Percentiles rank a stretch among this genome's conserved stretches.
Evolutionary conservation across 2,329 filamentous ascomycete species (phyloP).

Genomic region (Rhynchosporium agropyri): DNA sequence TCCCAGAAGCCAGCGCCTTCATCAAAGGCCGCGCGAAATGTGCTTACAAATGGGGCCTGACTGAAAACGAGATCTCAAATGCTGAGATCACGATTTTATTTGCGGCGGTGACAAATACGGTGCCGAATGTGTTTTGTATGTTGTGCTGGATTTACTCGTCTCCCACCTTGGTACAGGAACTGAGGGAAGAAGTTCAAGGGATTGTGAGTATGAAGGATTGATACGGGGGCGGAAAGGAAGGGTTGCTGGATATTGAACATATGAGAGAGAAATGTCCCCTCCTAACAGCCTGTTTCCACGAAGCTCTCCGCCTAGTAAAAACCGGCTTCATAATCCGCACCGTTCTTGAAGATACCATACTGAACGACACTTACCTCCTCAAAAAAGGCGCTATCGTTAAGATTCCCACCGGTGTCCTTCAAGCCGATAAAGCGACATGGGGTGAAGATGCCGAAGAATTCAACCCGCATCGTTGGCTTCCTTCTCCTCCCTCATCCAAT

Average conservation of each 20-base stretch:
- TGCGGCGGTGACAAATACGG: slow-evolving; percentile 42
- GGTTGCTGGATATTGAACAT: slow-evolving; percentile 43
- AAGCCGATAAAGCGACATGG: slow-evolving; percentile 47
- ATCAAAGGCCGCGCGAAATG: slow-evolving; percentile 18
- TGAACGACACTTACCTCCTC: slow-evolving; percentile 48
- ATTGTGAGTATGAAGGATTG: slow-evolving; percentile 22
- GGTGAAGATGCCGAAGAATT: slow-evolving; percentile 47
- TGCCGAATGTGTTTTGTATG: slow-evolving; percentile 46
- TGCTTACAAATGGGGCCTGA: slow-evolving; percentile 19
- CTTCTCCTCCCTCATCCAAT: neutral
- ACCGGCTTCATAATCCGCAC: slow-evolving; percentile 45
- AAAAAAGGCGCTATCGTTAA: slow-evolving; percentile 48
- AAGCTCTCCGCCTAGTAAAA: slow-evolving; percentile 48
- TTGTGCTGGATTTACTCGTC: slow-evolving; percentile 41
- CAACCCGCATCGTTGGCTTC: slow-evolving; percentile 48
- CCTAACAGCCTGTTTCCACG: slow-evolving; percentile 48
- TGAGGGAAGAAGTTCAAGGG: slow-evolving; percentile 40
- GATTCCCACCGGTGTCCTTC: slow-evolving; percentile 48
- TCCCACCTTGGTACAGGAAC: slow-evolving; percentile 36
- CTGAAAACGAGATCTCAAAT: slow-evolving; percentile 13
- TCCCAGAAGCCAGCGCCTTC: slow-evolving; percentile 19
- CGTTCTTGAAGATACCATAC: slow-evolving; percentile 47
- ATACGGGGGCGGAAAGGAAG: slow-evolving; percentile 11
- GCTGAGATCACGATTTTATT: slow-evolving; percentile 42
- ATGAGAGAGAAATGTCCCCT: slow-evolving; percentile 47